A percentile compares a stretch with the other conserved stretches of the same genome.
Conservation (phyloP, 106 monocot species). For the Allium fistulosum region DNA sequence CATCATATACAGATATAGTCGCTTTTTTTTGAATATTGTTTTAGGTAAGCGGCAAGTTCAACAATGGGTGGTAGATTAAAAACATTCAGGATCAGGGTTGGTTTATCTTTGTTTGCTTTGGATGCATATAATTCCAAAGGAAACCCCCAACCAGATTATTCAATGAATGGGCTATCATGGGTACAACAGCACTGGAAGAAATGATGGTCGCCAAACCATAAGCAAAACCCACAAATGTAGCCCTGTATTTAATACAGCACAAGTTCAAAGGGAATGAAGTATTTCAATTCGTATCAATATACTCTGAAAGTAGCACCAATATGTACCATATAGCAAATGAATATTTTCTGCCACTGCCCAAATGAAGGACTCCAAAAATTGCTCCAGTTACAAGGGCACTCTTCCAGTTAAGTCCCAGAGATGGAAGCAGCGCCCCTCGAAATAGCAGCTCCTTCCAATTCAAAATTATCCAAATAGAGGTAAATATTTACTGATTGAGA, state of each 20-base stretch:
- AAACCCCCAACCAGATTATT: constrained; percentile 86
- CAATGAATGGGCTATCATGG: constrained; percentile 80
- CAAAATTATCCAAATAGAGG: too few relatives aligned
- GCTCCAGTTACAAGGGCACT: constrained; percentile 56
- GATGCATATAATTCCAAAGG: constrained; percentile 41
- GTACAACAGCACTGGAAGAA: constrained; percentile 71
- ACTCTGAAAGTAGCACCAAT: too few relatives aligned
- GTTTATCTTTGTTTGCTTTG: neutral
- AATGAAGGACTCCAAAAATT: constrained; percentile 83
- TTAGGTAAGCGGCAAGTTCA: too few relatives aligned
- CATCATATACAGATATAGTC: too few relatives aligned
- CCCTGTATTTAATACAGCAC: constrained; percentile 38
- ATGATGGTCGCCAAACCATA: constrained; percentile 74
- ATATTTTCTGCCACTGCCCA: constrained; percentile 67
- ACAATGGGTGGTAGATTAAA: too few relatives aligned
- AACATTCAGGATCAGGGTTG: too few relatives aligned
- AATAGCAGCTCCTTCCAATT: constrained; percentile 69
- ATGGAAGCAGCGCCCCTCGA: constrained; percentile 73
- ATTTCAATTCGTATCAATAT: too few relatives aligned
- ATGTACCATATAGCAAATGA: constrained; percentile 72
- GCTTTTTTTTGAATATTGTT: too few relatives aligned
- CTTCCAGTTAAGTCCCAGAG: constrained; percentile 70
- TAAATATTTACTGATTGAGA: too few relatives aligned
- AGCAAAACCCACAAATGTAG: constrained; percentile 80
- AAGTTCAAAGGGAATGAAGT: neutral